These are phyloP conservation scores for Auricularia auricula-judae DNA, from an alignment of 768 basidiomycete species.

Conservation along the genomic window DNA sequence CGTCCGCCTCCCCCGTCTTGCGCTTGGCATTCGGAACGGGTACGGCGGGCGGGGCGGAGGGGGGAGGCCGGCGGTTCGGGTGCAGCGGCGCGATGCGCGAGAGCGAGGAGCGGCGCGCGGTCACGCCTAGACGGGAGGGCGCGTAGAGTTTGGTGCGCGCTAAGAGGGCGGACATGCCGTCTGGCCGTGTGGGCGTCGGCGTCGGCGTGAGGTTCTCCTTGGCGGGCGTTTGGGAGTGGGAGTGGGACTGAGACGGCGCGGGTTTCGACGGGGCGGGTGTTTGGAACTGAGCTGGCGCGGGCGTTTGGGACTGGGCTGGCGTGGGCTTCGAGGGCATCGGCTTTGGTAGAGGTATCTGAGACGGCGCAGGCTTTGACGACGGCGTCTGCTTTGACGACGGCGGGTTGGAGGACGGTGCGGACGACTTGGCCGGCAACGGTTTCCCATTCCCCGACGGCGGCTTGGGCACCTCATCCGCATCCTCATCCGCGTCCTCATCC, in stretches of 20 bases:
- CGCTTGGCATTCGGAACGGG: not conserved
- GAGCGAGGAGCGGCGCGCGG: not conserved
- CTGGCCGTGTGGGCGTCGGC: not conserved
- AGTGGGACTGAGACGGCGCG: not conserved
- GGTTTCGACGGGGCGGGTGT: not conserved
- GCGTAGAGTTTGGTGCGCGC: not conserved
- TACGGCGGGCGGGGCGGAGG: not conserved
- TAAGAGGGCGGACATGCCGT: not conserved
- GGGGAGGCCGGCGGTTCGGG: not conserved
- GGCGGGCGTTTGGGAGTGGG: not conserved
- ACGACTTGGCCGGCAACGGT: too few relatives aligned
- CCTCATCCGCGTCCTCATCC: too few relatives aligned
- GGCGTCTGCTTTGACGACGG: too few relatives aligned
- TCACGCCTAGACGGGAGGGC: not conserved
- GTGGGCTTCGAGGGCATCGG: too few relatives aligned
- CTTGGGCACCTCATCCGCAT: too few relatives aligned
- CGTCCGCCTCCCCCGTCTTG: not conserved
- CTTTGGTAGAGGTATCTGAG: too few relatives aligned
- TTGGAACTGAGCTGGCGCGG: not conserved
- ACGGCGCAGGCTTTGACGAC: too few relatives aligned
- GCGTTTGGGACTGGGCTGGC: too few relatives aligned
- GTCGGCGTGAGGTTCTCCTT: not conserved
- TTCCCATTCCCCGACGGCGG: too few relatives aligned
- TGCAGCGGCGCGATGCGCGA: not conserved
- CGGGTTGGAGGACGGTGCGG: too few relatives aligned